Percentiles rank a stretch among this genome's conserved stretches.
Evolutionary conservation across 2,329 filamentous ascomycete genomes (phyloP).

Genomic region (Dryadomyces quercus-mongolicae): DNA sequence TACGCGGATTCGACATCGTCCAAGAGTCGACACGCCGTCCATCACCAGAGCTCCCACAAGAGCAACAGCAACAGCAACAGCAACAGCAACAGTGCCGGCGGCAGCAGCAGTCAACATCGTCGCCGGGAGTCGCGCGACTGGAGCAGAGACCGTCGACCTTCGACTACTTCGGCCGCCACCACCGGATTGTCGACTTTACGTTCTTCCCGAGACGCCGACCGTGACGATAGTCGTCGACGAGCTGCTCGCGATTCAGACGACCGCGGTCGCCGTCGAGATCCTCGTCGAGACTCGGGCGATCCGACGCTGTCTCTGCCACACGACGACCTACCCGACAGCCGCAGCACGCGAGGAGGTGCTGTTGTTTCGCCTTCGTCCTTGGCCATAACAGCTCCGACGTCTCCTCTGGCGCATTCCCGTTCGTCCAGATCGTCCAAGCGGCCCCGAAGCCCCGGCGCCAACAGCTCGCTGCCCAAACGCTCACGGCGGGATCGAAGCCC

Average conservation of each 20-base stretch:
- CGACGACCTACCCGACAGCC: neutral
- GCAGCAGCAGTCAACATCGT: constrained; percentile 8
- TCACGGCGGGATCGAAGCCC: constrained; percentile 9
- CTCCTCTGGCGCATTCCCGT: neutral
- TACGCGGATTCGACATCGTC: neutral
- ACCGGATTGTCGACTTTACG: neutral
- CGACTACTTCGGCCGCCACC: neutral
- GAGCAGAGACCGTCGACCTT: constrained; percentile 17
- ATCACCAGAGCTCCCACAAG: constrained; percentile 3
- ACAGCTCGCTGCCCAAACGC: constrained; percentile 9
- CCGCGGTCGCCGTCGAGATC: constrained; percentile 10
- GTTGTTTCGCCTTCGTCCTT: no score
- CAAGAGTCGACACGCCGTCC: neutral
- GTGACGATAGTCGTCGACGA: constrained; percentile 11
- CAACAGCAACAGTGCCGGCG: neutral
- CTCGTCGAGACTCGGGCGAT: neutral
- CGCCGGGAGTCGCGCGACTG: constrained; percentile 16
- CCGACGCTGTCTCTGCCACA: neutral
- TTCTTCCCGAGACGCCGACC: neutral
- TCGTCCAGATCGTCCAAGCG: constrained; percentile 12
- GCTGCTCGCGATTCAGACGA: constrained; percentile 10
- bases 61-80: neutral
- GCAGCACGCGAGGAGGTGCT: neutral
- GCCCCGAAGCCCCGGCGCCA: constrained; percentile 14
- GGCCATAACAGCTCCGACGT: neutral